Evolutionary conservation across 805 yeast genomes (phyloP), one percentile per base, ranked within the genome.

Genomic region (Jamesozyma gamospora): DNA sequence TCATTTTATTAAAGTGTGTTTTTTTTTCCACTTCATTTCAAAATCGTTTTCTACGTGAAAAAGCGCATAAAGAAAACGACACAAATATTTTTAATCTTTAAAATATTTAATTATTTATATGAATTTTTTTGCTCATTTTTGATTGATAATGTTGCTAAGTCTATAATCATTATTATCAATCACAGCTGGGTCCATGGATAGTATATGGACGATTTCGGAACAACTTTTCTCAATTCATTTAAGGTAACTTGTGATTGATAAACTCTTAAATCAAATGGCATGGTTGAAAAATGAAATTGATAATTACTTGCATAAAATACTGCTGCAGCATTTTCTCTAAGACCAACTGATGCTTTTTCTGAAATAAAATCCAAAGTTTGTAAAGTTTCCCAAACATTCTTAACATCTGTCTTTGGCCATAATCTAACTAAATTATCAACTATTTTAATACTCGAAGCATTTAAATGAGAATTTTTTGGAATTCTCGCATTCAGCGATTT

Each of bases 361-460:
- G 69, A 50, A 11, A 83, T 51, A 5, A 84, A 53, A 1, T 81
- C 79, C 24, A 69, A 48, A n/a, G 63, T 63, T 46, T 72, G 73
- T 26, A 87, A 56, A 2, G 71, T 64, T 47, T 83, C 92, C 96
- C 96, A 87, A 28, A 83, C 73, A 30, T 73, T 73, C 35, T 73
- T 69, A 46, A 86, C 69, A 21, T 79, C 73, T 27, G 66, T 71
- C 41, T 76, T 66, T 4, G 77, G 63, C 85, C 88, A 77, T 5
- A 73, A 53, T 49, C 79, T 76, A 44, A 67, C 46, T 27, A 63
- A 52, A 36, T 59, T 58, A 34, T 67, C 74, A 3, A 54, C 30
- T 12, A 49, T 42, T 13, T 62, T 4, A 66, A 55, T 6, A 63
- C 55, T 9, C 2, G 28, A 26, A 10, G 34, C 25, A 62, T 53